phyloP scores from a whole-genome alignment of 208 protist genomes.

The Trypanosoma platydactyli region DNA sequence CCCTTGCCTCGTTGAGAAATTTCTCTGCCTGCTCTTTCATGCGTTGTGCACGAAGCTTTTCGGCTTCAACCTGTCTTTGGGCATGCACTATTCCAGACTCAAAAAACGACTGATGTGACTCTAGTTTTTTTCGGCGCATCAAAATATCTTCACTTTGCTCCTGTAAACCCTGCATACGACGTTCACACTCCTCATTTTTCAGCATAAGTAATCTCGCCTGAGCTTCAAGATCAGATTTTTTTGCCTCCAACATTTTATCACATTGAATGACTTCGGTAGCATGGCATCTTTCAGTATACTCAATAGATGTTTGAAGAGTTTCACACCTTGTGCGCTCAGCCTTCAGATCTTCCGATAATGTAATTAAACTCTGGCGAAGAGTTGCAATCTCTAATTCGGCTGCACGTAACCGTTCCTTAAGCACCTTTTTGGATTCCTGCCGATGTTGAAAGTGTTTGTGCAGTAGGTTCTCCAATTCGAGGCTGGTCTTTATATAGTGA shows the following conservation, averaged over 20 bases:
- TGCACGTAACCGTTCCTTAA: slow-evolving; percentile 23
- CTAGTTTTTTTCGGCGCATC: slow-evolving; percentile 8
- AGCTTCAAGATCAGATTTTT: slow-evolving; percentile 6
- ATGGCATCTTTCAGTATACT: slow-evolving; percentile 22
- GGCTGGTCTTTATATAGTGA: slow-evolving; percentile 28
- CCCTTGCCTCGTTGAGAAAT: slow-evolving; percentile 18
- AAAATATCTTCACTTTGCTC: slow-evolving; percentile 22
- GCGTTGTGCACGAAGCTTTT: slow-evolving; percentile 23
- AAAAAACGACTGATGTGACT: slow-evolving; percentile 19
- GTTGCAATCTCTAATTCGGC: slow-evolving; percentile 14
- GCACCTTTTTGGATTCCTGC: slow-evolving; percentile 23
- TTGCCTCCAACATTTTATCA: slow-evolving; percentile 13
- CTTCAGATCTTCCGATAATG: slow-evolving; percentile 21
- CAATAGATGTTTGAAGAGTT: slow-evolving; percentile 1
- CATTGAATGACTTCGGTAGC: slow-evolving; percentile 13
- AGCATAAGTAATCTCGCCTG: slow-evolving; percentile 11
- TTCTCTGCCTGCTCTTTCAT: slow-evolving; percentile 19
- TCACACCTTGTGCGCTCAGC: slow-evolving; percentile 18
- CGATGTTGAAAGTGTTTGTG: slow-evolving; percentile 33
- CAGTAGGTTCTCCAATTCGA: slow-evolving; percentile 40
- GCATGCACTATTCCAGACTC: slow-evolving; percentile 25
- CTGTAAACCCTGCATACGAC: slow-evolving; percentile 18
- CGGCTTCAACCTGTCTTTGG: slow-evolving; percentile 24
- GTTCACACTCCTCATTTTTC: slow-evolving; percentile 26
- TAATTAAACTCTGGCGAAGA: slow-evolving; percentile 16